A percentile compares a stretch with the other conserved stretches of the same genome.
These are phyloP conservation scores for Neonectria neomacrospora DNA, from an alignment of 2,329 filamentous ascomycete species.

Conservation along the genomic window DNA sequence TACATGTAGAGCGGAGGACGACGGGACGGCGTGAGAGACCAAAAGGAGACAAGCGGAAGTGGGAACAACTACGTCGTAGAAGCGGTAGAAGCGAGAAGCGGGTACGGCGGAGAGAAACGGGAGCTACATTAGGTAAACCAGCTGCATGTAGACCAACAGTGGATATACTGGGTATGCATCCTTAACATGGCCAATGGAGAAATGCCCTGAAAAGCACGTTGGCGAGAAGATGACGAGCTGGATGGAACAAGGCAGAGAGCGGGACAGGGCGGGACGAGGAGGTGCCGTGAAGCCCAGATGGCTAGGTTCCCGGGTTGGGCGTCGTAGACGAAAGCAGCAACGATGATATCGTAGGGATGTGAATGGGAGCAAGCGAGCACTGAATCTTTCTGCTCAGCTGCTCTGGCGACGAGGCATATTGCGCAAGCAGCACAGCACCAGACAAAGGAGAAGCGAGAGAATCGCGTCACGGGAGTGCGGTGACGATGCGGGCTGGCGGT, in stretches of 20 bases:
- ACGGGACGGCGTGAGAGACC: conserved; percentile 25
- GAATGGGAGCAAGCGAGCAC: neutral
- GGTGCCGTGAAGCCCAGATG: neutral
- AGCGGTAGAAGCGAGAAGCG: conserved; percentile 26
- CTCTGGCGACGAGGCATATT: conserved; percentile 2
- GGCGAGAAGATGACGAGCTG: neutral
- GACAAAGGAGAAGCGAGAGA: neutral
- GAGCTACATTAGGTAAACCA: conserved; percentile 19
- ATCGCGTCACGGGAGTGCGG: neutral
- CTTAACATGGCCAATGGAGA: conserved; percentile 34
- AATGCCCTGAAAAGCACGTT: conserved; percentile 21
- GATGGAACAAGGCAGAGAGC: neutral
- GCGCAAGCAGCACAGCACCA: neutral
- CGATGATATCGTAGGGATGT: neutral
- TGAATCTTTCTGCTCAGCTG: neutral
- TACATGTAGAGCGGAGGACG: conserved; percentile 4
- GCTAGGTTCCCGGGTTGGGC: neutral
- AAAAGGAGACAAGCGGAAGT: conserved; percentile 37
- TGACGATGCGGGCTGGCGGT: conserved; percentile 5
- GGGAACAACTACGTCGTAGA: conserved; percentile 33
- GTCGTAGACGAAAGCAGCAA: neutral
- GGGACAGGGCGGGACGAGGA: neutral
- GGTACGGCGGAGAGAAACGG: conserved; percentile 24
- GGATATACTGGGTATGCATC: conserved; percentile 14
- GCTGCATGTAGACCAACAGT: conserved; percentile 16